phyloP scores from a whole-genome alignment of 176 grass and related monocot genomes.

The Areca catechu region DNA sequence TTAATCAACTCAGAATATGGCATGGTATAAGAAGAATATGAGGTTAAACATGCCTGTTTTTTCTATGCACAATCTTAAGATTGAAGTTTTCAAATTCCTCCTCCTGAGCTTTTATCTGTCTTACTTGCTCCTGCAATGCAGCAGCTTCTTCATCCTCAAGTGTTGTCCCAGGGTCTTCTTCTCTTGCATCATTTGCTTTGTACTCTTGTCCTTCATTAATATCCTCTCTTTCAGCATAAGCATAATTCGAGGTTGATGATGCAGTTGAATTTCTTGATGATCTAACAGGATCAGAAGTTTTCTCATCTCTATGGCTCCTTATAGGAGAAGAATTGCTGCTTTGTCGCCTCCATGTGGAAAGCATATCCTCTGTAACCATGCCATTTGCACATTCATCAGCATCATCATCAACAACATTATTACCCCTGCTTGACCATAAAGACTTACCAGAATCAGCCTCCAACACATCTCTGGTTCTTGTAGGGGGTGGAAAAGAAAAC shows the following conservation, averaged over 20 bases:
- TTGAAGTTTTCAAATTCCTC: slow-evolving; percentile 98
- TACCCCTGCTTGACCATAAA: slow-evolving; percentile 51
- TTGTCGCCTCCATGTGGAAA: slow-evolving; percentile 86
- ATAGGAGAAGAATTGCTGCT: slow-evolving; percentile 55
- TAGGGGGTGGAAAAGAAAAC: slow-evolving; percentile 78
- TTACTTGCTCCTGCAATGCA: slow-evolving; percentile 95
- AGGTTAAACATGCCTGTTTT: slow-evolving; percentile 59
- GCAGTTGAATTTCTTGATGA: slow-evolving; percentile 82
- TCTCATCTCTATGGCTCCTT: slow-evolving; percentile 67
- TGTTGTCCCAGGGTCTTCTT: slow-evolving; percentile 59
- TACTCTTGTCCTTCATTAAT: slow-evolving; percentile 43
- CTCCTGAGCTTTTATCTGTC: slow-evolving; percentile 90
- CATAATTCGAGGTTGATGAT: slow-evolving; percentile 47
- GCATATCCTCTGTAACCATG: slow-evolving; percentile 66
- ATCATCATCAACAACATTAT: slow-evolving; percentile 36
- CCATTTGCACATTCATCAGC: slow-evolving; percentile 60
- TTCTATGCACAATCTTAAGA: slow-evolving; percentile 95
- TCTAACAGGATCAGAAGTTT: slow-evolving; percentile 61
- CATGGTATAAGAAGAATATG: background rate
- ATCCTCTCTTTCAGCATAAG: slow-evolving; percentile 61
- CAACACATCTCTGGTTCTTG: slow-evolving; percentile 34
- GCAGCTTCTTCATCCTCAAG: slow-evolving; percentile 92
- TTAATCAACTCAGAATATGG: no score
- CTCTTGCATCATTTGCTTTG: slow-evolving; percentile 61
- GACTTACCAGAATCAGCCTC: slow-evolving; percentile 46